Conservation (phyloP, 441 rosid genomes). For the Arabidopsis hybrid region DNA sequence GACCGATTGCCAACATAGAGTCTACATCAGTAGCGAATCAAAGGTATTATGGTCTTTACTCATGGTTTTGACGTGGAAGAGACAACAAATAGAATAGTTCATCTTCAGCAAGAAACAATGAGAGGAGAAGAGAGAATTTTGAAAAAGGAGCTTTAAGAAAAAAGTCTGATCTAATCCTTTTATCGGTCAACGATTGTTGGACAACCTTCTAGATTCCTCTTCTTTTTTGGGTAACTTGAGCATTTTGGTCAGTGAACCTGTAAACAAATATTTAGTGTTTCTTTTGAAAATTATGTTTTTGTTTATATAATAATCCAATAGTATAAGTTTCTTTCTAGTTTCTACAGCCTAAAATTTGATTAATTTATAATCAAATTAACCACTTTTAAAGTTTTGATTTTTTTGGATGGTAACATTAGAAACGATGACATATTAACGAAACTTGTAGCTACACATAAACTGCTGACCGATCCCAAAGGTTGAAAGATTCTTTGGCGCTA, state of each 20-base stretch:
- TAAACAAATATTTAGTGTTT: no score
- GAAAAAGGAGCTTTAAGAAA: not conserved
- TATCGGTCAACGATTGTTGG: conserved; percentile 39
- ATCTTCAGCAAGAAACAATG: conserved; percentile 32
- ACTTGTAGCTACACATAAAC: no score
- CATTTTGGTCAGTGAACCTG: not conserved
- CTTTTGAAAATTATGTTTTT: not conserved
- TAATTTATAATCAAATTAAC: no score
- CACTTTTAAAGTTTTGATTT: no score
- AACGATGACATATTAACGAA: no score
- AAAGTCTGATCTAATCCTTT: conserved; percentile 20
- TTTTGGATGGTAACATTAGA: no score
- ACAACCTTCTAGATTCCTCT: conserved; percentile 33
- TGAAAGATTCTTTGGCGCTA: no score
- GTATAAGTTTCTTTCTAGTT: no score
- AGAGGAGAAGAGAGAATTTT: not conserved
- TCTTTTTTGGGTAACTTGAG: not conserved
- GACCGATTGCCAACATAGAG: not conserved
- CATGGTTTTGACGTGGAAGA: not conserved
- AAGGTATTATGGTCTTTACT: not conserved
- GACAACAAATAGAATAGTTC: conserved; percentile 2
- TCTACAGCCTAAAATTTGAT: no score
- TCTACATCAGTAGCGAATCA: no score
- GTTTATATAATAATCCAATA: no score
- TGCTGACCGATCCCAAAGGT: no score